Base-by-base conservation (phyloP, 2,329 filamentous ascomycete genomes). In the Clarireedia monteithiana region DNA sequence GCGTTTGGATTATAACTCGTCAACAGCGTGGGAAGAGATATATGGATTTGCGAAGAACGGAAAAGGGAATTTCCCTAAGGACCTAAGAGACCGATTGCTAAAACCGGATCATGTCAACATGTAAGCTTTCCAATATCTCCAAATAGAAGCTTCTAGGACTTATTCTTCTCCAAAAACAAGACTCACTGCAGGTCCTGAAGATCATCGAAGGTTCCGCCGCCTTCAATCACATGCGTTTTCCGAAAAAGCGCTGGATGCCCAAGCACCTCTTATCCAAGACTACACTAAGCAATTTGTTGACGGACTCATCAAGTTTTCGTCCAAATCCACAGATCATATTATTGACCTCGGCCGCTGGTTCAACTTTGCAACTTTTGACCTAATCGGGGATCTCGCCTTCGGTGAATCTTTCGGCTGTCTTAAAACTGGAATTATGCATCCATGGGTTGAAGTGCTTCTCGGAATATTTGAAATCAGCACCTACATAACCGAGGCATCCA, bases 351-450 rank as follows among this genome's bases (percentile, higher is more conserved):
- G 59, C 3, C 59, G 65, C 52, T 73, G 70, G 69, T 71, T 60
- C 56, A 67, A 70, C 39, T 69, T 65, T 56, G 50, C 66, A 2
- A 66, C 70, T 1, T 72, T 74, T 58, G 72, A 73, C 57, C 62
- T 73, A 24, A 68, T 72, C 40, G 71, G 73, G 15, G 74, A 76
- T 55, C 66, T 77, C 39, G 67, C 74, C 0, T 77, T 76, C 59
- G 74, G 73, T 14, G 70, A 74, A 55, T 68, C 70, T 1, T 74
- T 73, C 58, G 62, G 61, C 14, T 68, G 65, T 57, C 58, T 73
- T 7, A 58, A 68, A 30, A 58, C 38, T 15, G 36, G 42, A 14
- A 34, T 49, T 14, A 26, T 48, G 6, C 23, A 59, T 46, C 38
- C 39, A 3, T 48, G 48, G 49, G 54, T 50, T 3, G 7, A 17